Conservation (phyloP, 2,329 filamentous ascomycete genomes). For the Colletotrichum sp. region DNA sequence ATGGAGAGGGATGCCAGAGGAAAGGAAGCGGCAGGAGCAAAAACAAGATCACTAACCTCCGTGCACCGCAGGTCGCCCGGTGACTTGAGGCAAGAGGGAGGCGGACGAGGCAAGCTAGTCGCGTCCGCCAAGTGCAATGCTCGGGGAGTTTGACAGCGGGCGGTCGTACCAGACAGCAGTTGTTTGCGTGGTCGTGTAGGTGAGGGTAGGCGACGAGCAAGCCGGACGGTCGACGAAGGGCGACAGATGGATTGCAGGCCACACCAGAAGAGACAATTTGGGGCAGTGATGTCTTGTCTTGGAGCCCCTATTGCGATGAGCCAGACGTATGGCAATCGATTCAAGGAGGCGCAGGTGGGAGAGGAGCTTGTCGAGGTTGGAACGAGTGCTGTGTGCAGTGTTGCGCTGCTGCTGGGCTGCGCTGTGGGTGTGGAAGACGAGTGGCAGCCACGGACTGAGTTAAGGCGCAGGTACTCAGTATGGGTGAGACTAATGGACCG, state of each 20-base stretch:
- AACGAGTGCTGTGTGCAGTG: neutral
- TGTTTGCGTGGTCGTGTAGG: neutral
- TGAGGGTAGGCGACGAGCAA: neutral
- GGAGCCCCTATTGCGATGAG: neutral
- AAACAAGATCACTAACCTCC: constrained; percentile 3
- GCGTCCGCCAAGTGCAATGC: neutral
- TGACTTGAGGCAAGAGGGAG: neutral
- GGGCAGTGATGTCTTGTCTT: constrained; percentile 5
- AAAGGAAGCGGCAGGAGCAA: neutral
- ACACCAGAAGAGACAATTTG: neutral
- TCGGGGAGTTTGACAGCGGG: neutral
- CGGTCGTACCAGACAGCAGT: neutral
- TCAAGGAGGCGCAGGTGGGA: neutral
- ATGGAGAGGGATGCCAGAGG: neutral
- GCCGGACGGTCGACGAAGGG: neutral
- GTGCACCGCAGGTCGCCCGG: constrained; percentile 10
- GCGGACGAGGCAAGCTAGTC: neutral
- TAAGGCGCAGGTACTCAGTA: neutral
- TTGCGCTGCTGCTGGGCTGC: neutral
- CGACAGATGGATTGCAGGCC: neutral
- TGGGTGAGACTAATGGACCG: neutral
- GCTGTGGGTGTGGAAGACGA: neutral
- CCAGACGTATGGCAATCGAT: neutral
- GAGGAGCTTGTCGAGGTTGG: neutral
- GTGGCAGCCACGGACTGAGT: neutral